Evolutionary conservation across 306 rosid genomes (phyloP), one percentile per base, ranked within the genome.

Genomic region (Begonia loranthoides): DNA sequence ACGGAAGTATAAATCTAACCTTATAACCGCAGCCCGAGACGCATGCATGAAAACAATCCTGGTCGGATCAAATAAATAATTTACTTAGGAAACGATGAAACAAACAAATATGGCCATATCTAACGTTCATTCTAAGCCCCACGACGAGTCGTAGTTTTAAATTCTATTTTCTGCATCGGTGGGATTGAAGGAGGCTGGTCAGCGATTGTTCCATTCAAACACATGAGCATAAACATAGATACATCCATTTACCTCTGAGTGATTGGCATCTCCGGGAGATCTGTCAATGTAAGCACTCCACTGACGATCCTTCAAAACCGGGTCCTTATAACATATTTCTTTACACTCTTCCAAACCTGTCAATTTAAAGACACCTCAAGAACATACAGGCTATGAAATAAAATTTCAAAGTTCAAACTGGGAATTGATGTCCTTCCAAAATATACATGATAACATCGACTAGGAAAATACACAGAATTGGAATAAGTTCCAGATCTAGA

Each of bases 231-330:
- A 55, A 17, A 10, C 2, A 13, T 10, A 14, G 1, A 54, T 17
- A 41, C 10, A 9, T 9, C 28, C 45, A 57, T 63, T 43, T 66
- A 82, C 95, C 90, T 73, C 87, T 0, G 97, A 90, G 64, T 76
- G 78, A 47, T 66, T 53, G 48, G 79, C 79, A 63, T 75, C 62
- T 33, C 97, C 97, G 22, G 97, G 97, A 55, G 97, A 90, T 28
- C 97, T 93, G 60, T 85, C 95, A 58, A 90, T 90, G 70, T 70
- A 90, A 65, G 97, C 83, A 66, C 87, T 90, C 97, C 97, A 90
- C 39, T 82, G 76, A n/a, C 50, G 83, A 73, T 85, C 92, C 71
- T 82, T 78, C 1, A 90, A 68, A 43, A 90, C 97, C 53, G 97
- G 97, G 61, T 90, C 95, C 74, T 90, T 90, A 61, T 79, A 90